Evolutionary conservation across 768 basidiomycete genomes (phyloP).

Genomic region (Leccinum disarticulatum): DNA sequence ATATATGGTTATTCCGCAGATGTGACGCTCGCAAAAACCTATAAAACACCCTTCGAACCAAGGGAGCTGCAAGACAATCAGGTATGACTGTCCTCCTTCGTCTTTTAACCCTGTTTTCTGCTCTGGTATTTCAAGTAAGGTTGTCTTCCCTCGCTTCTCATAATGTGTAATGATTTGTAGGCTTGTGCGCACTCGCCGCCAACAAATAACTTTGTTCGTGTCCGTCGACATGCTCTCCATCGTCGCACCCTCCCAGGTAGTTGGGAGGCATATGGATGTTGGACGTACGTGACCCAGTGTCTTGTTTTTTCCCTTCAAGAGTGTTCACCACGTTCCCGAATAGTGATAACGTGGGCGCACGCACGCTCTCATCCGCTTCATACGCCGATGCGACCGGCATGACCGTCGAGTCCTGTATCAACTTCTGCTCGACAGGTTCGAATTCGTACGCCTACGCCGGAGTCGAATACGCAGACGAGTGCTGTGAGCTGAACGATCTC

Average conservation of each 20-base stretch:
- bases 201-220: neutral
- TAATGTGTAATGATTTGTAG: neutral
- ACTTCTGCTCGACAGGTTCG: conserved; percentile 38
- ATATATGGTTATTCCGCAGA: neutral
- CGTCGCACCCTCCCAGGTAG: conserved; percentile 43
- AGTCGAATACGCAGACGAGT: conserved; percentile 64
- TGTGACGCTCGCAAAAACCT: conserved; percentile 6
- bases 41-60: conserved; percentile 12
- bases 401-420: conserved; percentile 57
- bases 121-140: conserved; percentile 9
- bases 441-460: conserved; percentile 62
- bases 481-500: conserved; percentile 44
- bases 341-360: conserved; percentile 57
- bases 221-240: conserved; percentile 4
- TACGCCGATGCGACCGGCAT: conserved; percentile 50
- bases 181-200: conserved; percentile 5
- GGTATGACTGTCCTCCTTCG: conserved; percentile 10
- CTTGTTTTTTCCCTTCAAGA: conserved; percentile 13
- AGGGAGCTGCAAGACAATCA: neutral
- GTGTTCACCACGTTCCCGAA: conserved; percentile 5
- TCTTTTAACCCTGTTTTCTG: conserved; percentile 2
- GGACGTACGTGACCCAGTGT: conserved; percentile 44
- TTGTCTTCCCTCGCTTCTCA: neutral
- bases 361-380: conserved; percentile 54
- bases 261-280: conserved; percentile 64